Evolutionary conservation across 306 rosid genomes (phyloP).

Genomic region (Citrullus amarus): DNA sequence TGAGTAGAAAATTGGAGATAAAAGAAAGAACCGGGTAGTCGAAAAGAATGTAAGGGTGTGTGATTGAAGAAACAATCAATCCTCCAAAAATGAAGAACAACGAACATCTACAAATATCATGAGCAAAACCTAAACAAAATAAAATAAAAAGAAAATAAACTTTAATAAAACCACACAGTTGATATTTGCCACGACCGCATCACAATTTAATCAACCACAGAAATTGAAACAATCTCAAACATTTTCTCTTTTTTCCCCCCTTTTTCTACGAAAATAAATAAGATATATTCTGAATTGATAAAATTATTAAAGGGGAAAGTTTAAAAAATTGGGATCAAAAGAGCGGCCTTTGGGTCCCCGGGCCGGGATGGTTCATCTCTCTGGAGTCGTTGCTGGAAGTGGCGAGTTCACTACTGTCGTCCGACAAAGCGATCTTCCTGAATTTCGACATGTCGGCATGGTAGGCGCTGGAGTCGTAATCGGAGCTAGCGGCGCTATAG

Average conservation of each 20-base stretch:
- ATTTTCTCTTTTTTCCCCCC: neutral
- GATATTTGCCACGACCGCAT: neutral
- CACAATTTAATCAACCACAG: neutral
- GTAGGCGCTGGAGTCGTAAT: slow-evolving; percentile 42
- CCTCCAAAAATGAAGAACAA: no score
- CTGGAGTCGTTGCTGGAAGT: slow-evolving; percentile 38
- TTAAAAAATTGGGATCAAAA: neutral
- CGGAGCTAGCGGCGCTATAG: slow-evolving; percentile 27
- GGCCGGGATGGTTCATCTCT: slow-evolving; percentile 13
- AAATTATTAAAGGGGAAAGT: no score
- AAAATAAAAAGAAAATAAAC: neutral
- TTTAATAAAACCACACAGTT: neutral
- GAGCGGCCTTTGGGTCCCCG: neutral
- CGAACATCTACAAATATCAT: neutral
- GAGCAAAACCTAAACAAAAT: neutral
- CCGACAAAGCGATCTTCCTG: slow-evolving; percentile 40
- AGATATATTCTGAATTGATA: neutral
- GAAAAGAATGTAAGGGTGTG: no score
- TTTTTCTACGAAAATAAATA: neutral
- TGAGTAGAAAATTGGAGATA: no score
- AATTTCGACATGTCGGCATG: slow-evolving; percentile 49
- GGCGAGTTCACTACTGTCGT: slow-evolving; percentile 30
- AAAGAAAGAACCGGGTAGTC: no score
- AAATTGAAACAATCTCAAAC: neutral
- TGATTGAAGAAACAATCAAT: no score